Conservation (phyloP, 75 land plant species). For the Larix kaempferi region DNA sequence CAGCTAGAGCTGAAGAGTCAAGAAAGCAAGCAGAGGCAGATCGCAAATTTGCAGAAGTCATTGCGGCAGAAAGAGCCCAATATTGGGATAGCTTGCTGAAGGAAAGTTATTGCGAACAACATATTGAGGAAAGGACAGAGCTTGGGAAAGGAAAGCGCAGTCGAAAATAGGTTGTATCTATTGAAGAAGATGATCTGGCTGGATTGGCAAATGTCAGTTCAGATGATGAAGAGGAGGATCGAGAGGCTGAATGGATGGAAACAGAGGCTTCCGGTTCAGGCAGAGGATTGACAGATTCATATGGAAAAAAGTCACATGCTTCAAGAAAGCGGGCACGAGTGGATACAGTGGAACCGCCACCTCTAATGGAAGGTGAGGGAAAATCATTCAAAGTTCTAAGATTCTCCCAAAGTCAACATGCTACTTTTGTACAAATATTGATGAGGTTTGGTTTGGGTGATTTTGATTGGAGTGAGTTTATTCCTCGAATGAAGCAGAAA, state of each 20-base stretch:
- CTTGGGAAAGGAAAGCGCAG: constrained; percentile 97
- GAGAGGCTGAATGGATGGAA: constrained; percentile 63
- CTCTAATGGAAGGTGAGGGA: constrained; percentile 97
- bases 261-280: constrained; percentile 42
- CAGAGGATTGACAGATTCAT: constrained; percentile 6
- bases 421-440: constrained; percentile 78
- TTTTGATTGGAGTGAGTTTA: constrained; percentile 87
- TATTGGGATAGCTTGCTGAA: constrained; percentile 90
- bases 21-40: constrained; percentile 32
- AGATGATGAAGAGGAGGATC: constrained; percentile 79
- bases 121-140: constrained; percentile 61
- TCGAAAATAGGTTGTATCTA: constrained; percentile 78
- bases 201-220: constrained; percentile 83
- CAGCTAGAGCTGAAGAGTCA: constrained; percentile 60
- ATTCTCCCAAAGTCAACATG: constrained; percentile 83
- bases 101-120: constrained; percentile 71
- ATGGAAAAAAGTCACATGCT: constrained; percentile 24
- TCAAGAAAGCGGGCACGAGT: constrained; percentile 47
- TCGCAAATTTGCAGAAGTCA: constrained; percentile 22
- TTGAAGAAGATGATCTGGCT: constrained; percentile 88
- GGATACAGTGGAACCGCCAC: constrained; percentile 51
- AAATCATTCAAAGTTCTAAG: constrained; percentile 81
- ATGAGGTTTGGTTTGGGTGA: constrained; percentile 99
- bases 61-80: constrained; percentile 49
- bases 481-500: constrained; percentile 83